Percentiles rank a stretch among this genome's conserved stretches.
Conservation (phyloP, 306 rosid species). For the Cyclanthera cordifolia region DNA sequence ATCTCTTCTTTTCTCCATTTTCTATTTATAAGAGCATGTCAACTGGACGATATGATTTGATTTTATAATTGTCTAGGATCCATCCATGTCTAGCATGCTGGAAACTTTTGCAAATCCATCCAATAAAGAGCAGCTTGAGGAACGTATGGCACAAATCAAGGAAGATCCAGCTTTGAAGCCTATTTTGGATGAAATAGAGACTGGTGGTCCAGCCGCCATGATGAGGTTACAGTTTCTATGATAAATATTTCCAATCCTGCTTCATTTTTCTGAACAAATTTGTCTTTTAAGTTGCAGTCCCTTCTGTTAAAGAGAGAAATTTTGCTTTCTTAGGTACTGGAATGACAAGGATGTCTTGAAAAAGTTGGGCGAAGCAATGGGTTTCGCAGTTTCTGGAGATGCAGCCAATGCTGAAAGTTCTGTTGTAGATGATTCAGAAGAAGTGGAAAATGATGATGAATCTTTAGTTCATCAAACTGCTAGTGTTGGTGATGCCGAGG, state of each 20-base stretch:
- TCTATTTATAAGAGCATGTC: not conserved
- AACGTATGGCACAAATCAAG: slow-evolving; percentile 89
- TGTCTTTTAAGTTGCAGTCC: not conserved
- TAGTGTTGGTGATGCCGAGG: slow-evolving; percentile 95
- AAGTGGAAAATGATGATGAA: slow-evolving; percentile 79
- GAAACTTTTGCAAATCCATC: slow-evolving; percentile 76
- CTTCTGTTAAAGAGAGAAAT: slow-evolving; percentile 14
- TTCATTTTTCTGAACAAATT: not conserved
- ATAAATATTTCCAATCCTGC: not conserved
- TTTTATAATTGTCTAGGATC: slow-evolving; percentile 53
- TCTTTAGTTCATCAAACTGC: slow-evolving; percentile 93
- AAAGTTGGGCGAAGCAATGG: slow-evolving; percentile 88
- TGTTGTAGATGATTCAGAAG: slow-evolving; percentile 72
- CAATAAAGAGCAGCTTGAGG: slow-evolving; percentile 80
- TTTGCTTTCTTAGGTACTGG: slow-evolving; percentile 62
- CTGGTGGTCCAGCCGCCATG: slow-evolving; percentile 98
- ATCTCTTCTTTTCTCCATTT: not conserved
- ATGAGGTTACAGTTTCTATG: slow-evolving; percentile 54
- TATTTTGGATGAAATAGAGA: slow-evolving; percentile 89
- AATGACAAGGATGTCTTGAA: slow-evolving; percentile 67
- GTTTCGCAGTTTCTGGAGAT: slow-evolving; percentile 57
- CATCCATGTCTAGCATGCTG: slow-evolving; percentile 79
- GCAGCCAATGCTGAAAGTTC: slow-evolving; percentile 53
- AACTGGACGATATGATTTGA: not conserved
- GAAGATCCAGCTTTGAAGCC: slow-evolving; percentile 94